Base-by-base conservation (phyloP, 2,329 filamentous ascomycete genomes). In the Rhynchosporium agropyri region DNA sequence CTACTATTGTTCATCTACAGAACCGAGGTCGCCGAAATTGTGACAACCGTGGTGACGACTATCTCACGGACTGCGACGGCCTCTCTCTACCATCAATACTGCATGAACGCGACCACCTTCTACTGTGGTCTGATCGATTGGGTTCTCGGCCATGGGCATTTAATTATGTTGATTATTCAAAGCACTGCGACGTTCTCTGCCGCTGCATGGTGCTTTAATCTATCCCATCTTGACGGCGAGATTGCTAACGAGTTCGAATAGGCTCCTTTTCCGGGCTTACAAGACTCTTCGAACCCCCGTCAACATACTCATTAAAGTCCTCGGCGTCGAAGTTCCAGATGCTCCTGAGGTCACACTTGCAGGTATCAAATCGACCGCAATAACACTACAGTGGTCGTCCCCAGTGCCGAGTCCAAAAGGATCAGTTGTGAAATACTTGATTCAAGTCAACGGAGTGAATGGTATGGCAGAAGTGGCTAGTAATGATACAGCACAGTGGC, bases 311-410 rank as follows among this genome's bases (percentile, higher is more conserved):
- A 93, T 98, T 71, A 88, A 88, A 70, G 91, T 97, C 56, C 86
- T 99, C 54, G 93, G 94, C 64, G 88, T 98, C 74, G 95, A 99
- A 74, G 94, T 99, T 58, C 95, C 95, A 65, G 89, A 92, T 66
- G 84, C 91, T 29, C 95, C 95, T 58, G 88, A 93, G 74, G 90
- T 98, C 46, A 96, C 92, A 58, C 85, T 99, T 40, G 92, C 94
- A 61, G 92, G 90, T 67, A 95, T 99, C 71, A 90, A 89, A 69
- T 84, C 91, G 33, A 91, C 96, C 75, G 91, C 92, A 62, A 90
- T 96, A 38, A 90, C 93, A 36, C 82, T 99, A 49, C 92, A 93
- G 76, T 99, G 95, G 95, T 91, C 92, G 65, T 85, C 88, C 64
- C 89, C 91, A 0, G 84, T 81, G 2, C 89, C 91, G 0, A 84